Conservation (phyloP, 2,329 filamentous ascomycete genomes). For the Nigrograna mackinnonii region DNA sequence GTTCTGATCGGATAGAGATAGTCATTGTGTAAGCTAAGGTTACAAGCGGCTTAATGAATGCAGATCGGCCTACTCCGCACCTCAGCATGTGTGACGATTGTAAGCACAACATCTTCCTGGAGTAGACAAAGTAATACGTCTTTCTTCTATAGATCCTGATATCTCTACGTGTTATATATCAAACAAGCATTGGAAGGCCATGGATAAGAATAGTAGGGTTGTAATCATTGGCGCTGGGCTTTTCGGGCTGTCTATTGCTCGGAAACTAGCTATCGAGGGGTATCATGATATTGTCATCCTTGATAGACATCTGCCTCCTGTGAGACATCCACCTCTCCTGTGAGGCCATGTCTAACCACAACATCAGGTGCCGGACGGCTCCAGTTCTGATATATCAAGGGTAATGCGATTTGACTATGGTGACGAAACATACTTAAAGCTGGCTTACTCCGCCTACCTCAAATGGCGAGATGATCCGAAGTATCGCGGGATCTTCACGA, state of each 20-base stretch:
- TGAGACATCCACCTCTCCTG: not conserved
- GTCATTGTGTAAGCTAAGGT: too few species aligned
- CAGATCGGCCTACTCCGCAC: too few species aligned
- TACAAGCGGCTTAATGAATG: too few species aligned
- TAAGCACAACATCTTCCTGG: too few species aligned
- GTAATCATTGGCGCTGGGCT: not conserved
- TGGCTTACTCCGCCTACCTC: not conserved
- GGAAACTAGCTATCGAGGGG: not conserved
- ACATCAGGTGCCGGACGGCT: not conserved
- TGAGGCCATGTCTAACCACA: constrained; percentile 34
- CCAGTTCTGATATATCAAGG: not conserved
- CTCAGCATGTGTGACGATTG: too few species aligned
- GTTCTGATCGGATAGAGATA: too few species aligned
- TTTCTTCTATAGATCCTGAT: too few species aligned
- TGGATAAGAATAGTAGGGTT: not conserved
- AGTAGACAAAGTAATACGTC: too few species aligned
- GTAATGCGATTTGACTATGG: not conserved
- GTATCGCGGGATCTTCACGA: not conserved
- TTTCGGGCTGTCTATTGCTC: not conserved
- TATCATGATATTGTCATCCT: not conserved
- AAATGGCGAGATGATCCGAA: not conserved
- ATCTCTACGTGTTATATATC: too few species aligned
- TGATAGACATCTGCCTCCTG: not conserved
- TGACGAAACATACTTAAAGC: not conserved
- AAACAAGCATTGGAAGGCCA: too few species aligned